phyloP scores from a whole-genome alignment of 139 green algal genomes.

The Diplosphaera chodatii region DNA sequence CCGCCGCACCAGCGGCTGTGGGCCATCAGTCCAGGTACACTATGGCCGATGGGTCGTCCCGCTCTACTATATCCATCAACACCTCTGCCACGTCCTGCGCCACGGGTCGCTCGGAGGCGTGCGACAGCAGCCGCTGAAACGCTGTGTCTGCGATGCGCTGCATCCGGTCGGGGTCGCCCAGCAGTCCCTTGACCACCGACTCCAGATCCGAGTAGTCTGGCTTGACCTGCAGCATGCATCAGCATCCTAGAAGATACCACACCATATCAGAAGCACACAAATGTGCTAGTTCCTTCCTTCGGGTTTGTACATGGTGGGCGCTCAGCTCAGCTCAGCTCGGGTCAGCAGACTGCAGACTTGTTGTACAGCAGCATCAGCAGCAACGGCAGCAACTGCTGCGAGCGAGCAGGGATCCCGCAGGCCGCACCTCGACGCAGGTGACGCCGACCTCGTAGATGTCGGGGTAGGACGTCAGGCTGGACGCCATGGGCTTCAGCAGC shows the following conservation, averaged over 20 bases:
- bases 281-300: too few relatives aligned
- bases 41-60: background rate
- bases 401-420: too few relatives aligned
- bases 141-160: background rate
- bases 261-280: too few relatives aligned
- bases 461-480: constrained; percentile 1
- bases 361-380: too few relatives aligned
- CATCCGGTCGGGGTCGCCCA: background rate
- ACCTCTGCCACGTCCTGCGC: background rate
- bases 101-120: background rate
- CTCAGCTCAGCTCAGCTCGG: too few relatives aligned
- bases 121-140: background rate
- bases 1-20: background rate
- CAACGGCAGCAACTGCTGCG: too few relatives aligned
- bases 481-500: constrained; percentile 2
- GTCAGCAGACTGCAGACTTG: too few relatives aligned
- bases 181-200: background rate
- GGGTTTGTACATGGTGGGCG: too few relatives aligned
- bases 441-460: constrained; percentile 3
- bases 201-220: background rate
- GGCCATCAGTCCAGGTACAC: background rate
- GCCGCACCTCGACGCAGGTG: background rate
- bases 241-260: too few relatives aligned
- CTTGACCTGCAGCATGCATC: background rate
- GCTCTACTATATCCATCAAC: background rate